These are phyloP conservation scores for Solanum bulbocastanum DNA, from an alignment of 257 asterid species.

Conservation along the genomic window DNA sequence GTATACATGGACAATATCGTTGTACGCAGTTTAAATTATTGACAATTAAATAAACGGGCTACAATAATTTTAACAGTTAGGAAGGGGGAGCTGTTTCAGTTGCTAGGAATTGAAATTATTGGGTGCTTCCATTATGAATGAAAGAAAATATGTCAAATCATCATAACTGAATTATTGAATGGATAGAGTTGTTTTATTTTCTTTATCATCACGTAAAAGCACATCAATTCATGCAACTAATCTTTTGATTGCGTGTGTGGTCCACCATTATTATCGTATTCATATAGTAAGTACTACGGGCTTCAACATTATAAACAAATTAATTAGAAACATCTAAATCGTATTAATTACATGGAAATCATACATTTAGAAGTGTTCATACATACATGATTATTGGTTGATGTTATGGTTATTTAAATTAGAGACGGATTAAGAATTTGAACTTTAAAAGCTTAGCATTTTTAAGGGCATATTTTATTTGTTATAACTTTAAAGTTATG, in stretches of 20 bases:
- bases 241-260: background rate
- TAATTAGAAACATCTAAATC: background rate
- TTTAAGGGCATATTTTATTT: background rate
- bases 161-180: background rate
- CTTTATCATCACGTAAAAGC: background rate
- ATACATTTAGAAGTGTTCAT: background rate
- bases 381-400: background rate
- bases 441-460: background rate
- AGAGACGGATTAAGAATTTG: background rate
- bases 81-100: background rate
- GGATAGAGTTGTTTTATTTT: background rate
- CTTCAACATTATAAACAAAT: background rate
- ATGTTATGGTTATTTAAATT: background rate
- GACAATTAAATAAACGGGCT: background rate
- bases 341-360: background rate
- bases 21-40: background rate
- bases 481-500: background rate
- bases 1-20: background rate
- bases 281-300: background rate
- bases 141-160: background rate
- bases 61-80: background rate
- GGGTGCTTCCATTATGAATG: background rate
- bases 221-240: background rate
- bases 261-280: background rate
- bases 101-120: background rate